These are phyloP conservation scores for Colletotrichum zoysiae DNA, from an alignment of 2,329 filamentous ascomycete genomes.

Conservation along the genomic window DNA sequence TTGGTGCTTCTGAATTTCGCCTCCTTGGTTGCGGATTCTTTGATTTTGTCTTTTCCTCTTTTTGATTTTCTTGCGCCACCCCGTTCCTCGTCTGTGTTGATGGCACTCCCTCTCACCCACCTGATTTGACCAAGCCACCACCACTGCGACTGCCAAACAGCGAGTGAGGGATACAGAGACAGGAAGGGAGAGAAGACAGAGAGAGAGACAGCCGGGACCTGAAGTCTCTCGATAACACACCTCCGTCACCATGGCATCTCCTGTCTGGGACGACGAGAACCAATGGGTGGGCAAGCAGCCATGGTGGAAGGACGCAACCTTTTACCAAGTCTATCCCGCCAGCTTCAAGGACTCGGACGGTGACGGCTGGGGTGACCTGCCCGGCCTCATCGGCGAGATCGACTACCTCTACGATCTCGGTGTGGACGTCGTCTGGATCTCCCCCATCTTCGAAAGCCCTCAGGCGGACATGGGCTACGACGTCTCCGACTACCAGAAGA, in stretches of 20 bases:
- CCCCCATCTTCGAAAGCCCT: constrained; percentile 66
- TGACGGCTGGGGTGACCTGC: constrained; percentile 75
- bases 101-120: not conserved
- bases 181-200: not conserved
- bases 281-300: constrained; percentile 51
- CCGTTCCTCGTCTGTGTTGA: not conserved
- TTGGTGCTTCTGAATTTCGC: constrained; percentile 10
- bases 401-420: constrained; percentile 74
- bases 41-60: not conserved
- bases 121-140: not conserved
- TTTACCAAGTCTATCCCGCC: constrained; percentile 69
- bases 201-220: not conserved
- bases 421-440: constrained; percentile 72
- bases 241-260: constrained; percentile 49
- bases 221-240: not conserved
- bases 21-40: constrained; percentile 2
- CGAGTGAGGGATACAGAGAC: no score
- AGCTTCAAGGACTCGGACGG: constrained; percentile 69
- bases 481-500: constrained; percentile 75
- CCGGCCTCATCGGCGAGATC: constrained; percentile 73
- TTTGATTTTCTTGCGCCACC: not conserved
- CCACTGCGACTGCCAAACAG: not conserved
- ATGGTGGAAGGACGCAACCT: constrained; percentile 62
- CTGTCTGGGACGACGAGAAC: constrained; percentile 49
- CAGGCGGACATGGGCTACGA: constrained; percentile 80